Evolutionary conservation across 257 asterid genomes (phyloP), one percentile per base, ranked within the genome.

Genomic region (Lavandula angustifolia): DNA sequence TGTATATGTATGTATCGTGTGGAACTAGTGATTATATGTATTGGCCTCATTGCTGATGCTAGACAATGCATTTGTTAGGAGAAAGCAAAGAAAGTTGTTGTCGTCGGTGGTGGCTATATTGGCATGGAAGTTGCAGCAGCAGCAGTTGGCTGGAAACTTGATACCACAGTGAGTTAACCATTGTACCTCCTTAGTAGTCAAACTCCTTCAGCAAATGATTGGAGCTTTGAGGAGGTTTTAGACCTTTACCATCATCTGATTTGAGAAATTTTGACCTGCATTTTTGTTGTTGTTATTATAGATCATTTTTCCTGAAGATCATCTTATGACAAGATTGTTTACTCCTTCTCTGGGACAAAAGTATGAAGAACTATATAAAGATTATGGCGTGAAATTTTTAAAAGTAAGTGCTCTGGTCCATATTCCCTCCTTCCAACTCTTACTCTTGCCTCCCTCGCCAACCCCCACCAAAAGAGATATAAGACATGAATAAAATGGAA

Each of bases 41-140:
- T 22, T 57, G 33, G 50, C 55, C 59, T 62, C 44, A 35, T 10
- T 13, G 38, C 38, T 52, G 50, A 62, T 17, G 8, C 32, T 43
- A 29, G 35, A 62, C 22, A 4, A 3, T 64, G 53, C 41, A 7
- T 51, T 55, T 51, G 49, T 31, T 69, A 89, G 98, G 94, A 86
- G 76, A 92, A 89, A 76, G 84, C 95, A 48, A 84, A 78, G 73
- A 89, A 92, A 78, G 87, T 87, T 58, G 97, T 89, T 22, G 82
- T 92, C 9, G 87, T 92, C 70, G 98, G 98, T 61, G 98, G 98
- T 78, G 98, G 98, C 75, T 92, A 92, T 74, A 92, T 92, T 54
- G 98, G 98, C 80, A 92, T 92, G 98, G 98, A 92, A 79, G 95
- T 92, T 69, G 97, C 98, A 46, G 97, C 98, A 67, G 98, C 98